These are phyloP conservation scores for Russula compacta DNA, from an alignment of 768 basidiomycete genomes.

Conservation along the genomic window DNA sequence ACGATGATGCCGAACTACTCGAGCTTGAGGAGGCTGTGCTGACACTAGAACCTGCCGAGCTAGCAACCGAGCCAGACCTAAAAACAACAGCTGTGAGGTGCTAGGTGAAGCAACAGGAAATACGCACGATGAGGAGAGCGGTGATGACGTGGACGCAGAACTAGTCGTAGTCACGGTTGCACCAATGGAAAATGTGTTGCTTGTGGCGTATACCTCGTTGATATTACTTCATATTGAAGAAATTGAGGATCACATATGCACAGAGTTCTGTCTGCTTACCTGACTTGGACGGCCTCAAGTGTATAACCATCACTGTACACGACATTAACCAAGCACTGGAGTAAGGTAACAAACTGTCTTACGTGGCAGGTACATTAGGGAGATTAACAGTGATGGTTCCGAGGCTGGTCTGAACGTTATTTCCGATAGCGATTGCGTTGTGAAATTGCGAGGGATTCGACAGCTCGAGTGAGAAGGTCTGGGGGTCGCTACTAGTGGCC, in stretches of 20 bases:
- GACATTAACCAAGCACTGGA: neutral
- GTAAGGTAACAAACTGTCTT: neutral
- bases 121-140: conserved; percentile 1
- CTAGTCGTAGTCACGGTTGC: conserved; percentile 7
- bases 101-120: neutral
- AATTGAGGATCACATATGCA: neutral
- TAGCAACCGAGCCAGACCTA: conserved; percentile 6
- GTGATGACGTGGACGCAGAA: neutral
- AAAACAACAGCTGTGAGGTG: neutral
- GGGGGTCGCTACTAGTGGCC: neutral
- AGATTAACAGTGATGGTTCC: neutral
- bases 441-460: neutral
- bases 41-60: neutral
- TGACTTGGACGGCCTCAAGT: conserved; percentile 11
- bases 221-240: conserved; percentile 5
- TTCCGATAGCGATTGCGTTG: conserved; percentile 15
- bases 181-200: neutral
- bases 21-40: neutral
- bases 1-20: neutral
- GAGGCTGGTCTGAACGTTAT: conserved; percentile 1
- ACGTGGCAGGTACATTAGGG: conserved; percentile 6
- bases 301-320: conserved; percentile 8
- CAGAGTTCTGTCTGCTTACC: neutral
- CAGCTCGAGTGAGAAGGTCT: conserved; percentile 1
- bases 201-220: neutral